Percentiles rank a stretch among this genome's conserved stretches.
phyloP scores from a whole-genome alignment of 805 yeast genomes.

The Dipodascus geniculatus region DNA sequence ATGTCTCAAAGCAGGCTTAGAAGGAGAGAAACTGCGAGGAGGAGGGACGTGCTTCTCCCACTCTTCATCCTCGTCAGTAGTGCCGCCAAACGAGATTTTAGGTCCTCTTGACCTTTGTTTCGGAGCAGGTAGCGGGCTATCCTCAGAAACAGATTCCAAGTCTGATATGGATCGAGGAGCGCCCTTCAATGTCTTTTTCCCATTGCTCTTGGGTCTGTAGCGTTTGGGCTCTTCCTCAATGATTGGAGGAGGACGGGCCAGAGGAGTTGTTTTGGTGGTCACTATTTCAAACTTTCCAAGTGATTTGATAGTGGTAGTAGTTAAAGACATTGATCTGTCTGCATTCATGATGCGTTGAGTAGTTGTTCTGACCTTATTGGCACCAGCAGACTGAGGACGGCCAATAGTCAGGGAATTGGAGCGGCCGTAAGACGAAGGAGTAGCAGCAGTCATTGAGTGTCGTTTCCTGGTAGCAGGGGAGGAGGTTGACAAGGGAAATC shows the following conservation, averaged over 20 bases:
- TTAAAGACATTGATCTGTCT: conserved; percentile 27
- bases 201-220: not conserved
- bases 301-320: conserved; percentile 27
- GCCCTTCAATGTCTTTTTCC: not conserved
- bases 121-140: not conserved
- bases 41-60: conserved; percentile 15
- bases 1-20: conserved; percentile 23
- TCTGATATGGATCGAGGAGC: conserved; percentile 12
- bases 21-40: conserved; percentile 22
- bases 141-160: conserved; percentile 18
- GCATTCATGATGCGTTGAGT: conserved; percentile 19
- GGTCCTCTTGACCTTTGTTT: not conserved
- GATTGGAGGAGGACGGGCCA: conserved; percentile 5
- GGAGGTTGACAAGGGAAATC: conserved; percentile 22
- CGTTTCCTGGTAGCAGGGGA: conserved; percentile 28
- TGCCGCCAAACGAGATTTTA: not conserved
- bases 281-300: conserved; percentile 27
- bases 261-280: conserved; percentile 20
- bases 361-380: conserved; percentile 10
- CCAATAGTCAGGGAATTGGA: conserved; percentile 5
- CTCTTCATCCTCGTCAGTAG: not conserved
- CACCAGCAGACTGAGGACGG: conserved; percentile 7
- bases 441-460: conserved; percentile 21
- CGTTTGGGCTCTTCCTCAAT: conserved; percentile 1
- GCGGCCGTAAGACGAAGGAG: conserved; percentile 3